Evolutionary conservation across 352 stramenopile genomes (phyloP), one percentile per base, ranked within the genome.

Genomic region (Globisporangium spinosum): DNA sequence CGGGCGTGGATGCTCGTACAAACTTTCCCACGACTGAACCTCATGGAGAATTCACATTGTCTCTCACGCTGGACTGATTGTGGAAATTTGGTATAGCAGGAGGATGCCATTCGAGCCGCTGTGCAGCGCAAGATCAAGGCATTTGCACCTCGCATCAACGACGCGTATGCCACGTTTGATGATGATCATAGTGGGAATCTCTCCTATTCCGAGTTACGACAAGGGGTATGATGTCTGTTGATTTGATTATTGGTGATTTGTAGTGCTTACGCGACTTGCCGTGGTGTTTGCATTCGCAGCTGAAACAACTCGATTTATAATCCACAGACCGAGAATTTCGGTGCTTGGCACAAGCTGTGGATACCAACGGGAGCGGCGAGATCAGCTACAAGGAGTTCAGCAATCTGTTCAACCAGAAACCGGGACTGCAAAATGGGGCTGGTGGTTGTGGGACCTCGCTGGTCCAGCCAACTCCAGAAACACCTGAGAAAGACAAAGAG

Each of bases 371-470:
- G 5, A 85, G 75, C 27, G 77, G 78, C 15, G 80, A 85, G 62
- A 89, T 87, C 61, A 82, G 78, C 63, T 89, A 85, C 62, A 77
- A 77, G 20, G 78, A 89, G 70, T 89, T 89, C 65, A 81, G 47
- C 53, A 68, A 80, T 15, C 56, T 82, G 57, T 82, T 89, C 25
- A 57, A 38, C 34, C 64, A 60, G 0, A 58, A 58, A 2, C 17
- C 63, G 22, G 38, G 5, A 15, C 3, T 12, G n/a, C 40, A 59
- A 22, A 27, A 12, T 43, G 32, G 17, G 32, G 13, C 35, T 34
- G 15, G 23, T 7, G 17, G 51, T 8, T 47, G 13, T 12, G 49
- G 73, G 45, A 43, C 27, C 17, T 12, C 27, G 23, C 1, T 58
- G 49, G 22, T 47, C 38, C 57, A 55, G 8, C 1, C 20, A 49